These are phyloP conservation scores for Chaetomium olivaceum DNA, from an alignment of 2,329 filamentous ascomycete genomes.

Conservation along the genomic window DNA sequence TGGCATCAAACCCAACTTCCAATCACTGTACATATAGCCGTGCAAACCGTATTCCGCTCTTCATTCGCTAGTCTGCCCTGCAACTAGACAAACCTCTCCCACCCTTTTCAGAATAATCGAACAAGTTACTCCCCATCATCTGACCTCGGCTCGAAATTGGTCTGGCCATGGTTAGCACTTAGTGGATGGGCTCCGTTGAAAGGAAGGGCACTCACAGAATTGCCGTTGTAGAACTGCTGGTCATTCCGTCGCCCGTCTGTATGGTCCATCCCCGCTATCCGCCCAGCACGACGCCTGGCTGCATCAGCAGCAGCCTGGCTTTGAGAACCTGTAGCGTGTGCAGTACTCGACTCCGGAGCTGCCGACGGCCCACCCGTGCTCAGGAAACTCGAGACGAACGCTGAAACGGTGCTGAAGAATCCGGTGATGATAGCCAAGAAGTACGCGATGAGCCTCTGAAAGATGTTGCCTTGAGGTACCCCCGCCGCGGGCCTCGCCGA, in stretches of 20 bases:
- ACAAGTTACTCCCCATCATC: constrained; percentile 52
- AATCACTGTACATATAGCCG: constrained; percentile 15
- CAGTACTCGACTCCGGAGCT: constrained; percentile 17
- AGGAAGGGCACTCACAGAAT: constrained; percentile 63
- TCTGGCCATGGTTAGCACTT: constrained; percentile 42
- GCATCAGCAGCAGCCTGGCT: constrained; percentile 18
- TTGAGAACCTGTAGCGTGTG: constrained; percentile 22
- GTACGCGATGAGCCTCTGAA: constrained; percentile 41
- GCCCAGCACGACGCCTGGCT: constrained; percentile 22
- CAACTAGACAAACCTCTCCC: background rate
- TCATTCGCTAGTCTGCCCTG: background rate
- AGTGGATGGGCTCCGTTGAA: background rate
- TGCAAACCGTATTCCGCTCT: constrained; percentile 16
- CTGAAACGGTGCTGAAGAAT: constrained; percentile 35
- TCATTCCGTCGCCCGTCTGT: constrained; percentile 50
- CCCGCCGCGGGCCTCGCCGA: constrained; percentile 23
- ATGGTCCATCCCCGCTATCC: constrained; percentile 54
- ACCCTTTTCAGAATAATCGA: background rate
- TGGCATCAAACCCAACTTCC: background rate
- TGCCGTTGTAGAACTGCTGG: constrained; percentile 86
- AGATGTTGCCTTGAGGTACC: constrained; percentile 32
- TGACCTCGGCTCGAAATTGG: constrained; percentile 68
- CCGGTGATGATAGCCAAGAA: constrained; percentile 37
- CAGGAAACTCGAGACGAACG: constrained; percentile 36
- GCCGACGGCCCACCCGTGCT: constrained; percentile 26